These are phyloP conservation scores for Syncephalastrum contaminatum DNA, from an alignment of 371 early-diverging fungal species.

Conservation along the genomic window DNA sequence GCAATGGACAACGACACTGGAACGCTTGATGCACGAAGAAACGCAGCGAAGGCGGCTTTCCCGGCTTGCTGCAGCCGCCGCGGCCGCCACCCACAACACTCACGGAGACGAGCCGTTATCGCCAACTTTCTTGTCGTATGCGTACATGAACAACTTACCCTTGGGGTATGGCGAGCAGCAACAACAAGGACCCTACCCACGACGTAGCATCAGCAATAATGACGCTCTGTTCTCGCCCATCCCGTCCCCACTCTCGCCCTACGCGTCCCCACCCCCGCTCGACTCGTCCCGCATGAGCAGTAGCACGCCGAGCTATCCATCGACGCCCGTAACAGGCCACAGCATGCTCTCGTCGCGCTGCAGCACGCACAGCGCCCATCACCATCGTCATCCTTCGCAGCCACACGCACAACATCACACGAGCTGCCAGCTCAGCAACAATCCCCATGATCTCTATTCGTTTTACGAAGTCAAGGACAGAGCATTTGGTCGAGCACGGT, in stretches of 20 bases:
- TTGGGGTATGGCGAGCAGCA: constrained; percentile 2
- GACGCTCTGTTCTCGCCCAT: neutral
- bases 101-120: constrained; percentile 11
- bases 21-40: constrained; percentile 40
- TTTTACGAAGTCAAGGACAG: too few species aligned
- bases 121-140: constrained; percentile 16
- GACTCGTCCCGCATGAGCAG: too few species aligned
- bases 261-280: too few species aligned
- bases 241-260: too few species aligned
- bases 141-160: constrained; percentile 15
- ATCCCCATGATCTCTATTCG: too few species aligned
- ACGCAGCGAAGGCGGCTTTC: constrained; percentile 7
- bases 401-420: constrained; percentile 5
- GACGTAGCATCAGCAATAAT: constrained; percentile 9
- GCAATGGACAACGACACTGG: constrained; percentile 78
- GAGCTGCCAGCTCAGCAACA: constrained; percentile 8
- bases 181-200: neutral
- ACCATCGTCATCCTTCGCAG: constrained; percentile 4
- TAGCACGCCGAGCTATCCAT: too few species aligned
- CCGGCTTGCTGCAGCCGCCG: constrained; percentile 3
- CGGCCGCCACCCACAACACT: constrained; percentile 1
- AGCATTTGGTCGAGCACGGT: constrained; percentile 28
- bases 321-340: too few species aligned
- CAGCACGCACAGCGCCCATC: constrained; percentile 2
- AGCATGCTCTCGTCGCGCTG: neutral